phyloP scores from a whole-genome alignment of 306 rosid genomes.

The Quercus alba region DNA sequence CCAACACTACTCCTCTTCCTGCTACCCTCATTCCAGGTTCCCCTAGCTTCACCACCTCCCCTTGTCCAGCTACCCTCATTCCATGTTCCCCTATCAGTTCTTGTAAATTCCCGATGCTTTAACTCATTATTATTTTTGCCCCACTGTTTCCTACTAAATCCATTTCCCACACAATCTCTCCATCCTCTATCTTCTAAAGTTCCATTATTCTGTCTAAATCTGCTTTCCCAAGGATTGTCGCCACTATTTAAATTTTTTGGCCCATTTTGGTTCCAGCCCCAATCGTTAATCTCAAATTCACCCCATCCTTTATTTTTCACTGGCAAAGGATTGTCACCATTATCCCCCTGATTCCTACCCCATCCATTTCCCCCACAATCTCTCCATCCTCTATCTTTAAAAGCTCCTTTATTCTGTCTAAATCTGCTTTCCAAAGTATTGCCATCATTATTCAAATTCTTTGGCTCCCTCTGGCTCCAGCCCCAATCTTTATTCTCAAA shows the following conservation, averaged over 20 bases:
- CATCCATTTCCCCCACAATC: constrained; percentile 23
- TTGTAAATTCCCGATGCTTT: constrained; percentile 32
- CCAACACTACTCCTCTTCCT: constrained; percentile 12
- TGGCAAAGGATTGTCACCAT: constrained; percentile 32
- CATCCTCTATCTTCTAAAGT: constrained; percentile 35
- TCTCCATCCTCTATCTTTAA: constrained; percentile 36
- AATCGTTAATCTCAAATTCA: constrained; percentile 14
- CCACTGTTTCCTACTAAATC: constrained; percentile 37
- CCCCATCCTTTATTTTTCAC: constrained; percentile 15
- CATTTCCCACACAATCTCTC: constrained; percentile 28
- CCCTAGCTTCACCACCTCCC: constrained; percentile 1
- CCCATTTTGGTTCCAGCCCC: constrained; percentile 31
- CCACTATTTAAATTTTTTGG: constrained; percentile 18
- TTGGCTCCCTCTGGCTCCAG: constrained; percentile 32
- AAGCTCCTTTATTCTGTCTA: constrained; percentile 28
- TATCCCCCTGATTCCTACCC: constrained; percentile 21
- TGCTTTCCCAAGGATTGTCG: constrained; percentile 34
- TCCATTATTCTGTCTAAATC: constrained; percentile 23
- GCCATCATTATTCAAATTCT: constrained; percentile 22
- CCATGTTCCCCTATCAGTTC: constrained; percentile 27
- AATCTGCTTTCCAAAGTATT: constrained; percentile 29
- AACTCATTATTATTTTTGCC: constrained; percentile 28
- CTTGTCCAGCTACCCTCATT: constrained; percentile 29
- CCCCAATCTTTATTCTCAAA: constrained; percentile 17
- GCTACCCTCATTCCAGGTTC: too few relatives aligned